Percentiles rank a stretch among this genome's conserved stretches.
These are phyloP conservation scores for Turritis glabra DNA, from an alignment of 345 rosid genomes.

Conservation along the genomic window DNA sequence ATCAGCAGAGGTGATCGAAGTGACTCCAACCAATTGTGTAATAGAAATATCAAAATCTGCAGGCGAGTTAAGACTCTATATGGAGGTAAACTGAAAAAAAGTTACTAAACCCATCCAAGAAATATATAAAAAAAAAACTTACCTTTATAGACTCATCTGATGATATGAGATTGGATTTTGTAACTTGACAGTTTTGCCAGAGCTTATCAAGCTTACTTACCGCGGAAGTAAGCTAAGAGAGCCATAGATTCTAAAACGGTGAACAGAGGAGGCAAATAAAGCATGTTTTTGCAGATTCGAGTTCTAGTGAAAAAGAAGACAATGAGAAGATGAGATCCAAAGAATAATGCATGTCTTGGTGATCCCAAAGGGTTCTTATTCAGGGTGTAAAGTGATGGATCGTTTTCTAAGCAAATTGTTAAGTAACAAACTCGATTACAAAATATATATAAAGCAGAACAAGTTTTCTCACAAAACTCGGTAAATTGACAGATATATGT, in stretches of 20 bases:
- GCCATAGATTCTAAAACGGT: slow-evolving; percentile 6
- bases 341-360: slow-evolving; percentile 7
- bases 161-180: slow-evolving; percentile 9
- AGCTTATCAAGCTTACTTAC: slow-evolving; percentile 66
- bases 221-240: slow-evolving; percentile 42
- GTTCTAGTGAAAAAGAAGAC: slow-evolving; percentile 10
- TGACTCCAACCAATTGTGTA: slow-evolving; percentile 83
- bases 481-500: background rate
- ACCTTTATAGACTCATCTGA: background rate
- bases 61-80: slow-evolving; percentile 61
- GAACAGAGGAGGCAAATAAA: slow-evolving; percentile 14
- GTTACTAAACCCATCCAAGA: background rate
- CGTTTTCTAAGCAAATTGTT: background rate
- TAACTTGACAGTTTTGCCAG: slow-evolving; percentile 65
- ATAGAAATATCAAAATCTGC: slow-evolving; percentile 83
- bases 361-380: slow-evolving; percentile 20
- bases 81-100: slow-evolving; percentile 50
- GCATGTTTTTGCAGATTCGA: background rate
- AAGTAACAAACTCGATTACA: background rate
- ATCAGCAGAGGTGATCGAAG: slow-evolving; percentile 87
- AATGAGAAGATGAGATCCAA: background rate
- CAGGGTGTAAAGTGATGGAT: slow-evolving; percentile 4
- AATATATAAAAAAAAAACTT: background rate
- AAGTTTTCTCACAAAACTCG: background rate
- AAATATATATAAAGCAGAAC: background rate